These are phyloP conservation scores for Starmerella floris DNA, from an alignment of 805 yeast species.

Conservation along the genomic window DNA sequence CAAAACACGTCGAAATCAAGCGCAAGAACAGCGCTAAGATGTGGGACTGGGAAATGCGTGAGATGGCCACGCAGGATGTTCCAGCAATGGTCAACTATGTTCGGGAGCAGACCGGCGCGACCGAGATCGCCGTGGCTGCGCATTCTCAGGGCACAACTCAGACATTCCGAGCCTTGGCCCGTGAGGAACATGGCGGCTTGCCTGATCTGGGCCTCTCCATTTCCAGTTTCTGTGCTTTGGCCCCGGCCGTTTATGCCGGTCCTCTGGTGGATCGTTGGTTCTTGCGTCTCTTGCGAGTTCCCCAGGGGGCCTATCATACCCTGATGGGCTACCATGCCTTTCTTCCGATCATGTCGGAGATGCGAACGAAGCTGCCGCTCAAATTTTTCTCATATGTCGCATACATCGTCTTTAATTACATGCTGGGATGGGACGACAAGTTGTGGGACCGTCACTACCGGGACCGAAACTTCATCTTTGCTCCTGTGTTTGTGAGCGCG, in stretches of 20 bases:
- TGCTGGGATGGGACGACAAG: slow-evolving; percentile 76
- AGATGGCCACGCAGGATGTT: slow-evolving; percentile 66
- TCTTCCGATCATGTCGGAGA: slow-evolving; percentile 55
- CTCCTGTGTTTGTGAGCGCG: slow-evolving; percentile 72
- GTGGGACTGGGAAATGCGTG: slow-evolving; percentile 93
- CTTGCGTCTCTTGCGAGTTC: slow-evolving; percentile 24
- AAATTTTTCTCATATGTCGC: slow-evolving; percentile 51
- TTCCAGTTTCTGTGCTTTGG: slow-evolving; percentile 58
- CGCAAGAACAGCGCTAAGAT: slow-evolving; percentile 34
- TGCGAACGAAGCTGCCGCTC: slow-evolving; percentile 40
- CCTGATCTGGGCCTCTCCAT: slow-evolving; percentile 41
- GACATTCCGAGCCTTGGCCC: slow-evolving; percentile 52
- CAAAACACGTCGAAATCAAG: slow-evolving; percentile 43
- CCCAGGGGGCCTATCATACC: slow-evolving; percentile 21
- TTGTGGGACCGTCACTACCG: slow-evolving; percentile 60
- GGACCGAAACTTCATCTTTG: slow-evolving; percentile 65
- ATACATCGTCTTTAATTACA: slow-evolving; percentile 70
- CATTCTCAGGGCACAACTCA: slow-evolving; percentile 95
- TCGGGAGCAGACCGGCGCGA: slow-evolving; percentile 27
- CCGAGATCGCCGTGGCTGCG: slow-evolving; percentile 47
- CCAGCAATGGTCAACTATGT: slow-evolving; percentile 59
- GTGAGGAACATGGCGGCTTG: slow-evolving; percentile 27
- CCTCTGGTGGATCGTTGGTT: slow-evolving; percentile 43
- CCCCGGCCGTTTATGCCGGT: slow-evolving; percentile 91
- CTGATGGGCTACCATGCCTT: slow-evolving; percentile 70